Evolutionary conservation across 495 filamentous ascomycete species (phyloP).

Genomic region (Entonaema liquescens): DNA sequence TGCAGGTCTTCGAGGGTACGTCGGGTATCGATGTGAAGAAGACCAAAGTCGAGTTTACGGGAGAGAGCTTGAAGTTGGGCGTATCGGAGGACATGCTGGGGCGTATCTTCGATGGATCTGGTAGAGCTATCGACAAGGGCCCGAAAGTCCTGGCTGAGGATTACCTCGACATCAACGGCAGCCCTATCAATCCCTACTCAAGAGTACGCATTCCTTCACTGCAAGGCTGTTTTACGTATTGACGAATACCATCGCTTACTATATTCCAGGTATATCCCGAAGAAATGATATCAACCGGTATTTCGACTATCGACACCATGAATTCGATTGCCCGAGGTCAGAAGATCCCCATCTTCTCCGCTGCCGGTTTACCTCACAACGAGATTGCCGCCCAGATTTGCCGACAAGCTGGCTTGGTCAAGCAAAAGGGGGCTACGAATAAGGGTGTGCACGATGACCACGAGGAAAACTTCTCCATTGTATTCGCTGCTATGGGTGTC

Average conservation of each 20-base stretch:
- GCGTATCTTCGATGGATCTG: constrained; percentile 97
- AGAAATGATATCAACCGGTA: constrained; percentile 99
- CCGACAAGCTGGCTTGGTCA: constrained; percentile 92
- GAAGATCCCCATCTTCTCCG: constrained; percentile 99
- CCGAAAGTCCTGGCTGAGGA: constrained; percentile 98
- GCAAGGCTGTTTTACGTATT: neutral
- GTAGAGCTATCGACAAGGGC: constrained; percentile 96
- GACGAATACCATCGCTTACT: constrained; percentile 10
- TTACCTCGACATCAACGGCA: constrained; percentile 98
- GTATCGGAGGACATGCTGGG: constrained; percentile 99
- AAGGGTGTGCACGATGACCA: constrained; percentile 97
- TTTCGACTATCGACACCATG: constrained; percentile 99
- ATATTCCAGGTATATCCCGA: constrained; percentile 86
- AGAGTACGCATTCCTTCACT: constrained; percentile 67
- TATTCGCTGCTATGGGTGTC: constrained; percentile 99
- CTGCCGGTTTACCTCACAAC: constrained; percentile 97
- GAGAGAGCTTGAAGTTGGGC: constrained; percentile 95
- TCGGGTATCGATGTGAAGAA: constrained; percentile 98
- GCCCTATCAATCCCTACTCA: constrained; percentile 98
- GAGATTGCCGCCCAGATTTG: constrained; percentile 99
- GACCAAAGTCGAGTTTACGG: constrained; percentile 97
- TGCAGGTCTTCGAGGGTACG: constrained; percentile 98
- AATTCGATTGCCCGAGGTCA: constrained; percentile 99
- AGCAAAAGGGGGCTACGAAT: constrained; percentile 74
- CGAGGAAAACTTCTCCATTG: constrained; percentile 99